phyloP scores from a whole-genome alignment of 306 rosid species.

The Gleditsia sinensis region DNA sequence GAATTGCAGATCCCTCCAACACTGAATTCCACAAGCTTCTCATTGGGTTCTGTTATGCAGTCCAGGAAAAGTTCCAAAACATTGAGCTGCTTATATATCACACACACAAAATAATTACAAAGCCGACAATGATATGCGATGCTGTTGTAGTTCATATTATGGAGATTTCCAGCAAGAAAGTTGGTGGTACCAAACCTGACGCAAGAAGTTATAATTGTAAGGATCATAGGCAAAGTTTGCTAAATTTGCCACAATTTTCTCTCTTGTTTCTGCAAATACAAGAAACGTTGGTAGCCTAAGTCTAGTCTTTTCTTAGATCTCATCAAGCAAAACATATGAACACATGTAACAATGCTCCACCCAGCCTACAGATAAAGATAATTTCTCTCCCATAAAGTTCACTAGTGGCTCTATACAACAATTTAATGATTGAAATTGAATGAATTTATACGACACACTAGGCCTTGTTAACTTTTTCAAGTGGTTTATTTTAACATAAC shows the following conservation, averaged over 20 bases:
- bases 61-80: slow-evolving; percentile 87
- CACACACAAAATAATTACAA: background rate
- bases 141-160: background rate
- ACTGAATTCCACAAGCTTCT: slow-evolving; percentile 89
- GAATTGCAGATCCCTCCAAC: slow-evolving; percentile 89
- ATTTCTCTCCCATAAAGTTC: background rate
- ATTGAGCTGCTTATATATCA: slow-evolving; percentile 63
- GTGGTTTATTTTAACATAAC: background rate
- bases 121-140: background rate
- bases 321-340: background rate
- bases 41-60: slow-evolving; percentile 86
- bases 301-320: background rate
- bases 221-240: slow-evolving; percentile 98
- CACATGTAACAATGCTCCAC: background rate
- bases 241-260: slow-evolving; percentile 71
- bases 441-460: background rate
- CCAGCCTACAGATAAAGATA: background rate
- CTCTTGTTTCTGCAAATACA: slow-evolving; percentile 63
- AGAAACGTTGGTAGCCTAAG: background rate
- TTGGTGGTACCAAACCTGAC: slow-evolving; percentile 55
- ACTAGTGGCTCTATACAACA: background rate
- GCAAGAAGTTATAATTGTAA: slow-evolving; percentile 71
- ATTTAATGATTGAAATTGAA: background rate
- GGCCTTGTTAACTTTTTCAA: background rate
- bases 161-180: background rate